Base-by-base conservation (phyloP, 495 filamentous ascomycete species). In the Recurvomyces mirabilis region DNA sequence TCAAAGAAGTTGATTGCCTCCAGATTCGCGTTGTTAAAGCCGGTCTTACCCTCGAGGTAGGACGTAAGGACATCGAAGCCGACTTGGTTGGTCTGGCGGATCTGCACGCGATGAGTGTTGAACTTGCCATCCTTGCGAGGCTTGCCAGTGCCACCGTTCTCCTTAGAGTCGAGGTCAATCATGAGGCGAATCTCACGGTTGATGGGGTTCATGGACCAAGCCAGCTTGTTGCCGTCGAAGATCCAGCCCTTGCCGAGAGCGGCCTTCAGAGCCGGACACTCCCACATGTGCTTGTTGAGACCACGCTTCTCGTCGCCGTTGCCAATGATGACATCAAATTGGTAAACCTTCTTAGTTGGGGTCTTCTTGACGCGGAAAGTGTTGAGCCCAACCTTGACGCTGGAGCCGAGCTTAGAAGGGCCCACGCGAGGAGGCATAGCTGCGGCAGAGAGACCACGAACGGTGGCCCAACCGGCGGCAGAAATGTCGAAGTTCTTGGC, bases 1-100 rank as follows among this genome's bases (percentile, higher is more conserved):
- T 98, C 89, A 2, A 96, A 66, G 61, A 94, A 93, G 59, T 82
- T 94, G 50, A 95, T 74, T 32, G 82, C 78, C 55, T 93, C 82
- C 13, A 93, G 65, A 21, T 87, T 73, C 10, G 64, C 50, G 22
- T 72, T 72, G 47, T 84, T 72, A 57, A 81, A 81, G 1, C 62
- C 53, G 20, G 65, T 66, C 10, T 71, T 63, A 3, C 73, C 71
- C 0, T 67, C 43, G 0, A 98, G 68, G 62, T 87, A 95, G 2
- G 61, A 60, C 3, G 65, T 56, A 23, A 98, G 69, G 1, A 72
- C 68, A 5, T 68, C 55, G 26, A 95, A 66, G 15, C 79, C 70
- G 49, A 98, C 70, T 0, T 51, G 61, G 13, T 70, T 74, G 11
- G 77, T 77, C 17, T 65, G 68, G 1, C 68, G 61, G 26, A 94